Evolutionary conservation across 176 grass and related monocot species (phyloP).

Genomic region (Oryza rufipogon): DNA sequence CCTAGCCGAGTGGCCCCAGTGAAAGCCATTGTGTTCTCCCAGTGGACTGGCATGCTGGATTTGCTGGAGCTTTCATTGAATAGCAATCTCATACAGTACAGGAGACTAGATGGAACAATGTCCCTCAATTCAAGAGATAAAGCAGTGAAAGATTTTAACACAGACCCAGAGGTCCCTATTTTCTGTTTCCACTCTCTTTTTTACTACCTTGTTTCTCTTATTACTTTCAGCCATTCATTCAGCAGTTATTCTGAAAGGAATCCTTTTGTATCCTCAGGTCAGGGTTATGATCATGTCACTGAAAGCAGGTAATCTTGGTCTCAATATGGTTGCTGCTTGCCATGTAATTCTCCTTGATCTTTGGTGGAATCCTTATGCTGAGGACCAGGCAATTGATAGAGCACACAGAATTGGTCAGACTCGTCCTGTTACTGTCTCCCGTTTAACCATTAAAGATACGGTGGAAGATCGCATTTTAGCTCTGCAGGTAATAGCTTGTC

Average conservation of each 20-base stretch:
- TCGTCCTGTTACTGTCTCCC: constrained; percentile 77
- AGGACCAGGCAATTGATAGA: constrained; percentile 91
- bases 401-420: constrained; percentile 91
- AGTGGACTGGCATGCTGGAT: constrained; percentile 99
- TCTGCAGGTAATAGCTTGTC: constrained; percentile 62
- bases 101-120: constrained; percentile 97
- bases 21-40: constrained; percentile 98
- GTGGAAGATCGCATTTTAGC: constrained; percentile 96
- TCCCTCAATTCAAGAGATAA: constrained; percentile 79
- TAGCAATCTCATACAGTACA: constrained; percentile 81
- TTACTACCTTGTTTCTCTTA: constrained; percentile 20
- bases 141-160: constrained; percentile 94
- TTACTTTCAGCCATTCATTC: neutral
- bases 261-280: constrained; percentile 56
- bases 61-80: constrained; percentile 88
- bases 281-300: constrained; percentile 94
- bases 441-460: constrained; percentile 76
- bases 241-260: neutral
- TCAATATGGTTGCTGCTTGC: constrained; percentile 93
- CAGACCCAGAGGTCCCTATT: constrained; percentile 81
- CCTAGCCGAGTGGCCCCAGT: constrained; percentile 47
- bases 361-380: constrained; percentile 93
- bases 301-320: constrained; percentile 89
- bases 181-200: neutral
- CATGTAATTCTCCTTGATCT: constrained; percentile 96